Conservation (phyloP, 2,329 filamentous ascomycete species). For the Thielaviopsis musarum region DNA sequence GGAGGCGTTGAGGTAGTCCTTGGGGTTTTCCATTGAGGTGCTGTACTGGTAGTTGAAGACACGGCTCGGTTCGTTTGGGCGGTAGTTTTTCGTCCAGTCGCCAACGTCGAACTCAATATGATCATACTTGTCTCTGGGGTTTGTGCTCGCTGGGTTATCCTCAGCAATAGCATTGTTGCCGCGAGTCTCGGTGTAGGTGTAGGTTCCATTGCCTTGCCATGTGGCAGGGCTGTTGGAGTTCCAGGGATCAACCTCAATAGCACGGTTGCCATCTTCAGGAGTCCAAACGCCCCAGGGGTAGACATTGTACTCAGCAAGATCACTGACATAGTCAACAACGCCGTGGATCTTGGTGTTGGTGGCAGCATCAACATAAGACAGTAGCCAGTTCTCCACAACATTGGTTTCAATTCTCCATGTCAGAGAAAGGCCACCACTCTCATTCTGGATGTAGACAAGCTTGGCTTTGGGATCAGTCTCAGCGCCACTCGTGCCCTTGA, state of each 20-base stretch:
- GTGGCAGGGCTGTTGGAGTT: conserved; percentile 32
- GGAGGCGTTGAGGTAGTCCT: conserved; percentile 35
- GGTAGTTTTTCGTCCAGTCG: conserved; percentile 22
- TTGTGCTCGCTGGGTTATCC: conserved; percentile 31
- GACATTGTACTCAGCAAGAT: conserved; percentile 35
- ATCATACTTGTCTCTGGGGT: too few species aligned
- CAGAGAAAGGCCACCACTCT: too few species aligned
- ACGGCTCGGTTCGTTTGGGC: conserved; percentile 24
- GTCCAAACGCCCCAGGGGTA: conserved; percentile 40
- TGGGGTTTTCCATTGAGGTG: conserved; percentile 19
- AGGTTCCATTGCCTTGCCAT: conserved; percentile 33
- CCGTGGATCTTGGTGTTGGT: conserved; percentile 30
- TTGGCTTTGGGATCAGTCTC: too few species aligned
- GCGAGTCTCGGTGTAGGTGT: conserved; percentile 33
- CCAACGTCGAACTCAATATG: too few species aligned
- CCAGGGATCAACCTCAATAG: conserved; percentile 31
- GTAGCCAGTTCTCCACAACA: too few species aligned
- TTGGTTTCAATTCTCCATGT: too few species aligned
- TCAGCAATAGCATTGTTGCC: conserved; percentile 45
- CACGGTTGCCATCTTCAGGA: conserved; percentile 30
- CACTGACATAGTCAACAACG: conserved; percentile 39
- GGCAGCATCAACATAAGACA: conserved; percentile 37
- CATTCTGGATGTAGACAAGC: too few species aligned
- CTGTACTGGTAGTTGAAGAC: conserved; percentile 32
- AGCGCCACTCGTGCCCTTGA: too few species aligned